Percentiles rank a stretch among this genome's conserved stretches.
These are phyloP conservation scores for Yarrowia sp. DNA, from an alignment of 805 yeast genomes.

Conservation along the genomic window DNA sequence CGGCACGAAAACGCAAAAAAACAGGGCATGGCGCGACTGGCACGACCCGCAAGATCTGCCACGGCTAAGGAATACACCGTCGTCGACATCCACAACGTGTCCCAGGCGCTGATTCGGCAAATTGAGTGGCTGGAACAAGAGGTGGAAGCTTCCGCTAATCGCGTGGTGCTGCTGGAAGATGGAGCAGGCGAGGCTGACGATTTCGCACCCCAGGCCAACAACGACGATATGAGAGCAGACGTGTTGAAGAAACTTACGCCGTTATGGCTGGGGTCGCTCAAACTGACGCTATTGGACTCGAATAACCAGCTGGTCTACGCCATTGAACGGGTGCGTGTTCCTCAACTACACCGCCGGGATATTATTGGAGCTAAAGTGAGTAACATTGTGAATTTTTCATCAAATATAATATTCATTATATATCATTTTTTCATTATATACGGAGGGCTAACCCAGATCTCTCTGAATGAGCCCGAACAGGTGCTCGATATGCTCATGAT, in stretches of 20 bases:
- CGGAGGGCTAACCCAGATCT: conserved; percentile 15
- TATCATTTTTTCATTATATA: neutral
- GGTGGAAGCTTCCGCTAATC: conserved; percentile 34
- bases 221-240: conserved; percentile 14
- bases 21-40: conserved; percentile 19
- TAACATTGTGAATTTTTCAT: neutral
- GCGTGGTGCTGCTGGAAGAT: conserved; percentile 28
- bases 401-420: too few relatives aligned
- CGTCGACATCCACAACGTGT: conserved; percentile 43
- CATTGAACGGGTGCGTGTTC: conserved; percentile 10
- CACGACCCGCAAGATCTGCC: neutral
- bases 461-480: conserved; percentile 16
- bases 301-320: conserved; percentile 8
- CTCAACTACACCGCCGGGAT: conserved; percentile 14
- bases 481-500: conserved; percentile 41
- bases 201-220: neutral
- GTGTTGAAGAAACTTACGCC: conserved; percentile 21
- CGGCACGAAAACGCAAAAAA: neutral
- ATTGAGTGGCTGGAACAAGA: conserved; percentile 41
- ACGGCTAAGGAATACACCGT: conserved; percentile 26
- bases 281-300: neutral
- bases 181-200: conserved; percentile 7
- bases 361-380: conserved; percentile 29
- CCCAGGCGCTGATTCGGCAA: conserved; percentile 48
- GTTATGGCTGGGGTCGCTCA: conserved; percentile 13